Evolutionary conservation across 306 rosid species (phyloP), one percentile per base, ranked within the genome.

Genomic region (Pachyrhizus erosus): DNA sequence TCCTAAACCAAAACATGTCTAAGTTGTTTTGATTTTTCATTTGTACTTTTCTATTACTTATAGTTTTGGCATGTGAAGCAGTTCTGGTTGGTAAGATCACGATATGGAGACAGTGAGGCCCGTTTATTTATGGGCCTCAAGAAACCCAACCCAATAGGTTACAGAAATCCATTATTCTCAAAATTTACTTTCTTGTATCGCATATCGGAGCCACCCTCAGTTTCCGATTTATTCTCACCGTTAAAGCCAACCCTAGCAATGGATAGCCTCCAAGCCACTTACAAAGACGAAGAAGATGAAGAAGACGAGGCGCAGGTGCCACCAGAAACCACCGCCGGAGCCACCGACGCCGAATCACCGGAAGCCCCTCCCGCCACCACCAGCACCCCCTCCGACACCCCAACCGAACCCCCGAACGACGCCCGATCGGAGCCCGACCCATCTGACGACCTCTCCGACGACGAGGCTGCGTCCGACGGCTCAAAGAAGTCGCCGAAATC

Each of bases 221-320:
- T 55, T 4, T 34, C 51, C 39, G 20, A 80, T 61, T 62, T 65
- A 27, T 7, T 11, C 76, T 52, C 57, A 14, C 45, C 64, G 73
- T 64, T 34, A n/a, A 14, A 55, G 51, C 26, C 72, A 46, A 66
- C 72, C 83, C 84, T 54, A 70, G 46, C 81, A 48, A 94, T 94
- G 97, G 97, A 91, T 71, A 87, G 90, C 42, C 89, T 89, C 24
- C 97, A 84, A 79, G 91, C 97, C 54, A 89, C 85, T 9, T 89
- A 90, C 91, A 87, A 80, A 87, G 97, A 94, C 80, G 98, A 92
- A 60, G 97, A 92, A 68, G 96, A 92, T 9, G 97, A 91, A 55
- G 97, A 88, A 29, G 90, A 89, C 21, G 89, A 88, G 4, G 70
- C 86, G 2, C 65, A 81, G 9, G 70, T 86, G 1, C n/a, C 48